A percentile compares a stretch with the other conserved stretches of the same genome.
Evolutionary conservation across 2,329 filamentous ascomycete species (phyloP).

Genomic region (Epichloe bromicola): DNA sequence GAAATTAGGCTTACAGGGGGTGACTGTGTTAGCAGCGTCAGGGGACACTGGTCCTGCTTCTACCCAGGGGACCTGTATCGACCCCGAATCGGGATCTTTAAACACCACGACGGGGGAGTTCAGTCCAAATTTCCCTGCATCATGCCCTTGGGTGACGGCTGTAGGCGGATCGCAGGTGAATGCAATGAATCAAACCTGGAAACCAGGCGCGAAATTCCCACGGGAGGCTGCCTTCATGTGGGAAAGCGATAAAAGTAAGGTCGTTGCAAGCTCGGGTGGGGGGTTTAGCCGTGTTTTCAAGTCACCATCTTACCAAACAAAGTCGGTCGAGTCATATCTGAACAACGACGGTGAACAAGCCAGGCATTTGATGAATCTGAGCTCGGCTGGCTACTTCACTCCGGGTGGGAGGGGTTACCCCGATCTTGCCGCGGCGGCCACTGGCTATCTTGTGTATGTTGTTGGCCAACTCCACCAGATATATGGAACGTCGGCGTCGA

Average conservation of each 20-base stretch:
- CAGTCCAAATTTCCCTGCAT: constrained; percentile 20
- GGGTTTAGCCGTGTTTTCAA: constrained; percentile 35
- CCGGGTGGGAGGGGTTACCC: constrained; percentile 40
- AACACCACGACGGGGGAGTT: constrained; percentile 25
- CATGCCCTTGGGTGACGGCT: constrained; percentile 47
- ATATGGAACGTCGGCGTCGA: constrained; percentile 36
- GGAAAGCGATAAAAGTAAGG: constrained; percentile 32
- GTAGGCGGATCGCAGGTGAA: constrained; percentile 42
- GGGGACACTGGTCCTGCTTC: constrained; percentile 37
- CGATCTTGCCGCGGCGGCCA: constrained; percentile 44
- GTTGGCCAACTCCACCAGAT: constrained; percentile 12
- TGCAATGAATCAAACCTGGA: constrained; percentile 8
- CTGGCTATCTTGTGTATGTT: constrained; percentile 19
- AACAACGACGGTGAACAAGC: constrained; percentile 17
- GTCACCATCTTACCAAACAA: constrained; percentile 30
- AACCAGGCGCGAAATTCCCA: background rate
- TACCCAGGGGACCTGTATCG: background rate
- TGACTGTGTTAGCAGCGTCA: constrained; percentile 50
- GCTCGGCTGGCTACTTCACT: constrained; percentile 26
- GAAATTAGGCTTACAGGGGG: constrained; percentile 50
- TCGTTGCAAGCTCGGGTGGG: constrained; percentile 36
- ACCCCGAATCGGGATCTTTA: constrained; percentile 13
- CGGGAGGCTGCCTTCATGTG: background rate
- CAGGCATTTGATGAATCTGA: constrained; percentile 9
- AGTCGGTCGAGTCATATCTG: constrained; percentile 31